Conservation (phyloP, 495 filamentous ascomycete genomes). For the Aspergillus kassunensis region DNA sequence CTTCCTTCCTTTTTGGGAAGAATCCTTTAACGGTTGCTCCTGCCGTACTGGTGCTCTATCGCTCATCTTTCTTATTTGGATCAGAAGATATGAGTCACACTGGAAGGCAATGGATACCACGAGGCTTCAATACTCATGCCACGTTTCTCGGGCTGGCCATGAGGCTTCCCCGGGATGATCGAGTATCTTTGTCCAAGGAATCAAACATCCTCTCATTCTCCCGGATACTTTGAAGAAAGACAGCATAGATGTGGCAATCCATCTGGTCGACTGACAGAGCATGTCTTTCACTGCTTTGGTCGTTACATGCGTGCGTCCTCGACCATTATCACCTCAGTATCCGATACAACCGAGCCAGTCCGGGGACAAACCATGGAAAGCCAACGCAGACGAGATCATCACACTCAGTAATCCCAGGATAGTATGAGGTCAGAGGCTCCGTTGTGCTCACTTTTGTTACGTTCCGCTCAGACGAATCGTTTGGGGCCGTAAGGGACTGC, state of each 20-base stretch:
- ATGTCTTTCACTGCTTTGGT: constrained; percentile 4
- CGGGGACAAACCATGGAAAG: constrained; percentile 10
- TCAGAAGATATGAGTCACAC: background rate
- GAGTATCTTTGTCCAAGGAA: background rate
- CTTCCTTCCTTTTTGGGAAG: constrained; percentile 12
- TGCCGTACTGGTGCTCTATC: constrained; percentile 1
- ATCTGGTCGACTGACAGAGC: background rate
- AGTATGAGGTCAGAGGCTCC: background rate
- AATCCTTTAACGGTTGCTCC: background rate
- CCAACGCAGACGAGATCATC: constrained; percentile 5
- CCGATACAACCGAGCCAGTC: background rate
- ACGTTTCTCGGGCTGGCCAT: constrained; percentile 5
- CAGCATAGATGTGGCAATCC: background rate
- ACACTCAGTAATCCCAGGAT: background rate
- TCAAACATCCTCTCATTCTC: too few relatives aligned
- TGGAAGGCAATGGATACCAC: background rate
- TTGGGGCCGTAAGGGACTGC: background rate
- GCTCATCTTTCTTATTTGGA: background rate
- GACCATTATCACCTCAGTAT: background rate
- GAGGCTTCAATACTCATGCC: constrained; percentile 1
- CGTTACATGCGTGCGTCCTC: constrained; percentile 8
- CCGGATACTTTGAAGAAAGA: too few relatives aligned
- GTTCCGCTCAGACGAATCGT: background rate
- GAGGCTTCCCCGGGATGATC: background rate
- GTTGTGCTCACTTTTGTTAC: too few relatives aligned